Conservation (phyloP, 106 monocot genomes). For the Hemerocallis citrina region DNA sequence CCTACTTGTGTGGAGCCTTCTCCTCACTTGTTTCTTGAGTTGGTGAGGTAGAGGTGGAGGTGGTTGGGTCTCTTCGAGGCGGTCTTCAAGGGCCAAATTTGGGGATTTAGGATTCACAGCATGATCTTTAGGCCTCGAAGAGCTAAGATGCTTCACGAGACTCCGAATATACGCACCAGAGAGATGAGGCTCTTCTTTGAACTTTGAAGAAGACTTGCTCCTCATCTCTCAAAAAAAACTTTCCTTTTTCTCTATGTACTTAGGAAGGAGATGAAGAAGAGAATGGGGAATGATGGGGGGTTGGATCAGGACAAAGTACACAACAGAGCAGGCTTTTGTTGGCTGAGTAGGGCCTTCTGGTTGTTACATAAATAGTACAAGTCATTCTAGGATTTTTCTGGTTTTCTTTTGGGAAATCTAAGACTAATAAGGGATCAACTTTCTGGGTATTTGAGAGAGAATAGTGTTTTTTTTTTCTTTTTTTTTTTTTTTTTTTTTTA, state of each 20-base stretch:
- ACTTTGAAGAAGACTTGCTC: conserved; percentile 15
- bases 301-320: conserved; percentile 13
- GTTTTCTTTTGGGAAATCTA: conserved; percentile 9
- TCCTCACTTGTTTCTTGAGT: conserved; percentile 72
- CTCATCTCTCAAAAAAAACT: conserved; percentile 5
- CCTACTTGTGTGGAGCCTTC: conserved; percentile 65
- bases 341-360: conserved; percentile 7
- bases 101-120: conserved; percentile 6
- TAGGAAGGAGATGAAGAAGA: neutral
- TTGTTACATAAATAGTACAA: conserved; percentile 13
- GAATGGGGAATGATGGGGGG: conserved; percentile 3
- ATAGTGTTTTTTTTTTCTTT: too few relatives aligned
- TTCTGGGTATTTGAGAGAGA: neutral
- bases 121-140: conserved; percentile 34
- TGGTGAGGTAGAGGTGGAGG: conserved; percentile 4
- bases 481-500: too few relatives aligned
- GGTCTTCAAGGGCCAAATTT: conserved; percentile 6
- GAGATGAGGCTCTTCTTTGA: conserved; percentile 47
- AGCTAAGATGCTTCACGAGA: conserved; percentile 71
- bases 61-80: conserved; percentile 1
- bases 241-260: neutral
- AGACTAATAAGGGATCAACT: conserved; percentile 1
- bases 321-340: conserved; percentile 12
- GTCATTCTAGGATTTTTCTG: conserved; percentile 9
- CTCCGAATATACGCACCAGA: conserved; percentile 75